phyloP scores from a whole-genome alignment of 2,329 filamentous ascomycete species.

The Aspergillus pseudoglaucus region DNA sequence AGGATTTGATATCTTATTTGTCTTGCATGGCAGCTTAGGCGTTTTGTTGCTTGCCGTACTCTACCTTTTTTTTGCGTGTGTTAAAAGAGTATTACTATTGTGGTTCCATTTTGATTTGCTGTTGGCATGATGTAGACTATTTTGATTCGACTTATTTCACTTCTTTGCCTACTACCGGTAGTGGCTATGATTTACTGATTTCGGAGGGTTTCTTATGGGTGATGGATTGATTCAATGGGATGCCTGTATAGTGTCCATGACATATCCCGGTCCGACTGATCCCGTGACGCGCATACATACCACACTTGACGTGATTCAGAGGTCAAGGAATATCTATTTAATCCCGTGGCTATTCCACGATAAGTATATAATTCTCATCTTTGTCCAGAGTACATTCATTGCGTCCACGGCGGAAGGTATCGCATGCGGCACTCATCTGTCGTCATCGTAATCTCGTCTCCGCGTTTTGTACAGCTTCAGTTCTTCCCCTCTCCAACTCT shows the following conservation, averaged over 20 bases:
- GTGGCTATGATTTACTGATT: neutral
- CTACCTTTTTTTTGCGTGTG: neutral
- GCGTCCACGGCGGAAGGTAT: neutral
- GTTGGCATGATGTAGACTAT: neutral
- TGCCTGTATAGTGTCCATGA: too few relatives aligned
- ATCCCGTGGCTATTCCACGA: neutral
- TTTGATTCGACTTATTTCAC: neutral
- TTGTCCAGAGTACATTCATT: neutral
- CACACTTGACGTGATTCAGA: neutral
- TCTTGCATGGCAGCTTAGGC: conserved; percentile 22
- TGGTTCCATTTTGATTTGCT: conserved; percentile 1
- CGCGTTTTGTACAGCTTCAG: neutral
- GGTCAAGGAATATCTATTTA: neutral
- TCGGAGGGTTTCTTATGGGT: neutral
- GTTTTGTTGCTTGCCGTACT: conserved; percentile 9
- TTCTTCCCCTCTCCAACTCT: neutral
- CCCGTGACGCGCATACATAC: neutral
- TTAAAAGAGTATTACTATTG: too few relatives aligned
- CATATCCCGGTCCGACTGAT: neutral
- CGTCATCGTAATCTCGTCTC: conserved; percentile 1
- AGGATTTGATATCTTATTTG: conserved; percentile 11
- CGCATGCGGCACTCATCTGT: neutral
- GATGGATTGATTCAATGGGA: neutral
- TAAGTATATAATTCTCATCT: neutral
- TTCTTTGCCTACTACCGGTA: neutral